Conservation (phyloP, 2,329 filamentous ascomycete genomes). For the Xylariaceae sp. region DNA sequence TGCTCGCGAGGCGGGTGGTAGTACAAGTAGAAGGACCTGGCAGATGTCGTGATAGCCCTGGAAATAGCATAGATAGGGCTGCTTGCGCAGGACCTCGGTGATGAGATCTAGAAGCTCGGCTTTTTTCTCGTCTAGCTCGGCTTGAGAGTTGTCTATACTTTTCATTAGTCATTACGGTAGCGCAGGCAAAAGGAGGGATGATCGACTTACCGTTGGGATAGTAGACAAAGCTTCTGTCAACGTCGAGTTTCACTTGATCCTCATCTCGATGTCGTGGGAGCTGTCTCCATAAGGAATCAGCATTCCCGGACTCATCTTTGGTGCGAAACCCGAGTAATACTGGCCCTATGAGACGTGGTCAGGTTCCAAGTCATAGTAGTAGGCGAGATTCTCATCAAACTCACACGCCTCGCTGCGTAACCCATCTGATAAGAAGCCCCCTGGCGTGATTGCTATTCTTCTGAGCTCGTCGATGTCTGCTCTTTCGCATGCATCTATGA, state of each 20-base stretch:
- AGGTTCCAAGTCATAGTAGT: conserved; percentile 1
- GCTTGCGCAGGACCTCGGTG: conserved; percentile 69
- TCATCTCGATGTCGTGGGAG: conserved; percentile 80
- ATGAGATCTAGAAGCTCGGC: conserved; percentile 76
- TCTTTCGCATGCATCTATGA: conserved; percentile 57
- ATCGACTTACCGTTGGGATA: conserved; percentile 71
- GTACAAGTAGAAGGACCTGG: conserved; percentile 86
- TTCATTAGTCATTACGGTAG: neutral
- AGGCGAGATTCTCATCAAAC: conserved; percentile 33
- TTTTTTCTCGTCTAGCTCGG: conserved; percentile 68
- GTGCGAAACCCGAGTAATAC: conserved; percentile 39
- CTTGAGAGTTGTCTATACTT: conserved; percentile 58
- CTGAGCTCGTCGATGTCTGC: conserved; percentile 55
- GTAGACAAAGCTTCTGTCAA: conserved; percentile 94
- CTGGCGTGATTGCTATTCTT: conserved; percentile 56
- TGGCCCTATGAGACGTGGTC: conserved; percentile 37
- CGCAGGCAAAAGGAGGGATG: neutral
- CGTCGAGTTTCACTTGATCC: conserved; percentile 85
- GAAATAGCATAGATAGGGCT: conserved; percentile 89
- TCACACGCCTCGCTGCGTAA: conserved; percentile 74
- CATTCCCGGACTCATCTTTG: conserved; percentile 20
- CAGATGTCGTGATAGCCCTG: conserved; percentile 99
- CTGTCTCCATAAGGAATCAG: conserved; percentile 48
- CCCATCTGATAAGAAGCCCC: conserved; percentile 64
- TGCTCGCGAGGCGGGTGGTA: conserved; percentile 60